Conservation (phyloP, 139 green algal species). For the Closterium sp. region DNA sequence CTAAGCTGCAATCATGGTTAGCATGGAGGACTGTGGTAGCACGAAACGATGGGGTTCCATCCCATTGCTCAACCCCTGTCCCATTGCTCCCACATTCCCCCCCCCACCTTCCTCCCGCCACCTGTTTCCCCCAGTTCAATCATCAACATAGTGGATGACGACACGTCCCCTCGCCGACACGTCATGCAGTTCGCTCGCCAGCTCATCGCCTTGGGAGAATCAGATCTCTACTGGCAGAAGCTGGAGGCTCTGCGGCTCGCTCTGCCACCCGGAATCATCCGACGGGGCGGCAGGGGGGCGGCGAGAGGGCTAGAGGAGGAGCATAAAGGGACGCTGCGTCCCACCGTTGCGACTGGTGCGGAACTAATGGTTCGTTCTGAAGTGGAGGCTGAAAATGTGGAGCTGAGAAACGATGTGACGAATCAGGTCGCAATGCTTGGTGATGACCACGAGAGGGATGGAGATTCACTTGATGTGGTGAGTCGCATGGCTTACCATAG, state of each 20-base stretch:
- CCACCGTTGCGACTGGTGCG: neutral
- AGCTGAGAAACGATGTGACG: neutral
- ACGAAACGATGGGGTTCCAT: too few species aligned
- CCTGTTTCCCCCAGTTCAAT: neutral
- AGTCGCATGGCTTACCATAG: too few species aligned
- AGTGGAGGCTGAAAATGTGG: neutral
- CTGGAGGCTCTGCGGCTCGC: neutral
- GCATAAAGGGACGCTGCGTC: neutral
- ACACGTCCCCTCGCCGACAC: neutral
- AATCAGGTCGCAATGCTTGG: too few species aligned
- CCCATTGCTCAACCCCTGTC: too few species aligned
- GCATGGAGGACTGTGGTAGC: too few species aligned
- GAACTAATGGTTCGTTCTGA: neutral
- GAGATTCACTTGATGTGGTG: too few species aligned
- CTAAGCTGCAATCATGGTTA: too few species aligned
- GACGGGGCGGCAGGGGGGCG: neutral
- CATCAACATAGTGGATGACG: conserved; percentile 7
- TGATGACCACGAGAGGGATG: too few species aligned
- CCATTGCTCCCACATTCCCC: neutral
- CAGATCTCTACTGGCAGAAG: neutral
- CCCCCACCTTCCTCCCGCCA: neutral
- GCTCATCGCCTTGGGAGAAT: neutral
- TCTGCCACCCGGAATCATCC: neutral
- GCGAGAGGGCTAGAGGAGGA: neutral
- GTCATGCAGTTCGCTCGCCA: conserved; percentile 7